phyloP scores from a whole-genome alignment of 2,329 filamentous ascomycete species.

The Apiospora sp. region DNA sequence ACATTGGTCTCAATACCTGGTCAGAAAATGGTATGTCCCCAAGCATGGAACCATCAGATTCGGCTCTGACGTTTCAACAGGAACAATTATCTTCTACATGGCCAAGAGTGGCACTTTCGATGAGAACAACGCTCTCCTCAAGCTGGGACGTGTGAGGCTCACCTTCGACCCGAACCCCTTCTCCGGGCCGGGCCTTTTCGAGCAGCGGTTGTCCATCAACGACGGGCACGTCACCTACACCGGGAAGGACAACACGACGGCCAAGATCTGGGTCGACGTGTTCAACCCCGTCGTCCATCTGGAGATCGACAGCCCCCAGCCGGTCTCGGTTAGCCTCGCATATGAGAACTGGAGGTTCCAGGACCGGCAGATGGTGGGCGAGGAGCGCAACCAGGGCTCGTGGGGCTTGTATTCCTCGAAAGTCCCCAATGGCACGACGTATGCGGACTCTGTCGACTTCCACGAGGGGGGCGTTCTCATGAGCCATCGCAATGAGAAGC shows the following conservation, averaged over 20 bases:
- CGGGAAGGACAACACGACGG: slow-evolving; percentile 4
- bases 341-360: slow-evolving; percentile 18
- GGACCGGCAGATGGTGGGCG: slow-evolving; percentile 19
- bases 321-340: not conserved
- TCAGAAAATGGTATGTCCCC: slow-evolving; percentile 14
- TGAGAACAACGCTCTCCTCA: slow-evolving; percentile 24
- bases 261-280: slow-evolving; percentile 22
- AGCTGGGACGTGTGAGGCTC: slow-evolving; percentile 21
- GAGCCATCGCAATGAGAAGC: slow-evolving; percentile 23
- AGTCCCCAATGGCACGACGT: slow-evolving; percentile 20
- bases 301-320: slow-evolving; percentile 8
- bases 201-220: slow-evolving; percentile 19
- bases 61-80: not conserved
- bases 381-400: slow-evolving; percentile 20
- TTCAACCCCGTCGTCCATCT: slow-evolving; percentile 19
- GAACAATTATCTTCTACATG: slow-evolving; percentile 22
- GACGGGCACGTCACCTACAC: slow-evolving; percentile 20
- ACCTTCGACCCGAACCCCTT: slow-evolving; percentile 23
- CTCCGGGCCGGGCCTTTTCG: not conserved
- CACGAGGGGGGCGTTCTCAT: slow-evolving; percentile 9
- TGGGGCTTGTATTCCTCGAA: slow-evolving; percentile 20
- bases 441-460: slow-evolving; percentile 9
- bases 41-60: not conserved
- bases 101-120: slow-evolving; percentile 24
- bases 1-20: slow-evolving; percentile 24